These are phyloP conservation scores for Dryas octopetala DNA, from an alignment of 306 rosid species.

Conservation along the genomic window DNA sequence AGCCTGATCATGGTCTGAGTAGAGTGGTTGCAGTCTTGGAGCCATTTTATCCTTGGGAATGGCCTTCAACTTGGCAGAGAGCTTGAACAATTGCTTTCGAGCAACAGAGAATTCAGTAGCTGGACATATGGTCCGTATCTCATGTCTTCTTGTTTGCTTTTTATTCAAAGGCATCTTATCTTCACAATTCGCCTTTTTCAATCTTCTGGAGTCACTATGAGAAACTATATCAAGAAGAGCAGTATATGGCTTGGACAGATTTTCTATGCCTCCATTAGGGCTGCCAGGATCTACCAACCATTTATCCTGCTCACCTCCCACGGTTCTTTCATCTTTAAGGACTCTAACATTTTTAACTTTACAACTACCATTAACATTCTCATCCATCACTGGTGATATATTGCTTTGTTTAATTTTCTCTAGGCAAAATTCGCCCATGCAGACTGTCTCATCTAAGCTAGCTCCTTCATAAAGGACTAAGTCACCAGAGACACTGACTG, in stretches of 20 bases:
- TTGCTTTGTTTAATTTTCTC: conserved; percentile 7
- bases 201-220: neutral
- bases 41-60: conserved; percentile 20
- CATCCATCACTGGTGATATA: conserved; percentile 11
- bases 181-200: neutral
- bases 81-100: conserved; percentile 23
- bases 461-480: conserved; percentile 13
- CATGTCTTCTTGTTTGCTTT: conserved; percentile 9
- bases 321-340: conserved; percentile 15
- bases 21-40: conserved; percentile 1
- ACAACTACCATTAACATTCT: conserved; percentile 1
- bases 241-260: neutral
- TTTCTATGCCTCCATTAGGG: conserved; percentile 13
- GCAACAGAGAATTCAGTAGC: conserved; percentile 16
- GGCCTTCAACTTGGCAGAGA: conserved; percentile 16
- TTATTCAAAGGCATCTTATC: conserved; percentile 6
- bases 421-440: neutral
- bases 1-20: conserved; percentile 13
- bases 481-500: conserved; percentile 9
- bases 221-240: conserved; percentile 7
- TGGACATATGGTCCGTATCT: neutral
- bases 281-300: conserved; percentile 13
- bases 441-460: conserved; percentile 9
- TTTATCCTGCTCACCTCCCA: conserved; percentile 22
- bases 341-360: conserved; percentile 2